phyloP scores from a whole-genome alignment of 164 flowering plant genomes.

The Kalanchoe fedtschenkoi region DNA sequence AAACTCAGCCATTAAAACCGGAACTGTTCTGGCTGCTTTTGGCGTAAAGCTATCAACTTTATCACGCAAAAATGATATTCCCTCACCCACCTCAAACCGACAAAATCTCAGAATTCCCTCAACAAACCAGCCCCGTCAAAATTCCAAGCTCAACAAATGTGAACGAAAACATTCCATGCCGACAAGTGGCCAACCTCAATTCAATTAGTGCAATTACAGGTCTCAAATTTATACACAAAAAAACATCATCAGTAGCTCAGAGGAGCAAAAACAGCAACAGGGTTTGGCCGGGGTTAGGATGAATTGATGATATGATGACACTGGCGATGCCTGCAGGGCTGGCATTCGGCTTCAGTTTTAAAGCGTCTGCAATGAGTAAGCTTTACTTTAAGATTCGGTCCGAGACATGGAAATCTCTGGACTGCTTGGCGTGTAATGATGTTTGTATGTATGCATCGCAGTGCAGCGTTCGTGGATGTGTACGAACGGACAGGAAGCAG shows the following conservation, averaged over 20 bases:
- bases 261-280: too few relatives aligned
- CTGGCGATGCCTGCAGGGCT: not conserved
- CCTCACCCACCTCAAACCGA: not conserved
- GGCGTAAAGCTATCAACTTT: slow-evolving; percentile 1
- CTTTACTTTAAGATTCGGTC: slow-evolving; percentile 1
- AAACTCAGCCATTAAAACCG: not conserved
- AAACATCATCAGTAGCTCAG: too few relatives aligned
- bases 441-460: not conserved
- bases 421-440: not conserved
- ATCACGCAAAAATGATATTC: not conserved
- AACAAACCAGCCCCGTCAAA: not conserved
- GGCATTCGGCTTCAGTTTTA: too few relatives aligned
- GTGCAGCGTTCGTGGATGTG: too few relatives aligned
- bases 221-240: too few relatives aligned
- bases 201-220: too few relatives aligned
- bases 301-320: too few relatives aligned
- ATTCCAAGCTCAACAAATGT: not conserved
- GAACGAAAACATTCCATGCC: too few relatives aligned
- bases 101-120: slow-evolving; percentile 3
- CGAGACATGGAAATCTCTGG: slow-evolving; percentile 2
- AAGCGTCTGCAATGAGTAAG: not conserved
- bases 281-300: too few relatives aligned
- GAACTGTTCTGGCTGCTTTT: not conserved
- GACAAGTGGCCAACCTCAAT: too few relatives aligned
- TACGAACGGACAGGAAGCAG: slow-evolving; percentile 1